These are phyloP conservation scores for Silene noctiflora DNA, from an alignment of 179 eudicot species.

Conservation along the genomic window DNA sequence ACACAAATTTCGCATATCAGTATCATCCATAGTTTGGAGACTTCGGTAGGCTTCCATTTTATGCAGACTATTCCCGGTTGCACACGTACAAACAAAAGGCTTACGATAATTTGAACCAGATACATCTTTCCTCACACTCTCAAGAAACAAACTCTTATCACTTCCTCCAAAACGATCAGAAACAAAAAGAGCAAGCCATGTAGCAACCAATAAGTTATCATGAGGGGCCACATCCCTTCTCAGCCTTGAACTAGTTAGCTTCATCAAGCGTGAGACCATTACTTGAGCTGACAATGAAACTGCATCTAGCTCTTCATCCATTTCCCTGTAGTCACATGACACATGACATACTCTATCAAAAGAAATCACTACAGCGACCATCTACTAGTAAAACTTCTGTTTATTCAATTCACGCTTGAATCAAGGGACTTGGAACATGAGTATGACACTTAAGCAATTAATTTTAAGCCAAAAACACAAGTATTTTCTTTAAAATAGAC, in stretches of 20 bases:
- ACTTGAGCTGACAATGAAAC: slow-evolving; percentile 65
- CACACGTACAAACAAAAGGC: slow-evolving; percentile 91
- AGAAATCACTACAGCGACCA: neutral
- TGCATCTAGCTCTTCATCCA: slow-evolving; percentile 76
- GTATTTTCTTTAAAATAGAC: neutral
- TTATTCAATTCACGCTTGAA: neutral
- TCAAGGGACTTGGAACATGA: neutral
- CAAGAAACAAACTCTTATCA: slow-evolving; percentile 62
- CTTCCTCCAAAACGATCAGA: slow-evolving; percentile 96
- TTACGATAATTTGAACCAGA: slow-evolving; percentile 76
- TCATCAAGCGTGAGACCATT: slow-evolving; percentile 52
- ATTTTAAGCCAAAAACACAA: neutral
- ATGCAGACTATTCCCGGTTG: slow-evolving; percentile 58
- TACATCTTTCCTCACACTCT: slow-evolving; percentile 62
- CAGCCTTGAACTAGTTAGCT: slow-evolving; percentile 43
- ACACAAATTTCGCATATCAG: slow-evolving; percentile 53
- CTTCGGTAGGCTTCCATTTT: slow-evolving; percentile 30
- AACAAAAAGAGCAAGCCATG: slow-evolving; percentile 89
- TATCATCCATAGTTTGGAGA: slow-evolving; percentile 45
- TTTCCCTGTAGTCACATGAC: slow-evolving; percentile 41
- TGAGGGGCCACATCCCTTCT: slow-evolving; percentile 34
- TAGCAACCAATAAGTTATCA: slow-evolving; percentile 67
- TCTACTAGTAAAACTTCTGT: neutral
- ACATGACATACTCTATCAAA: neutral
- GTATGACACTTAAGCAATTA: neutral